Conservation (phyloP, 2,329 filamentous ascomycete genomes). For the Ophiostoma perfectum region DNA sequence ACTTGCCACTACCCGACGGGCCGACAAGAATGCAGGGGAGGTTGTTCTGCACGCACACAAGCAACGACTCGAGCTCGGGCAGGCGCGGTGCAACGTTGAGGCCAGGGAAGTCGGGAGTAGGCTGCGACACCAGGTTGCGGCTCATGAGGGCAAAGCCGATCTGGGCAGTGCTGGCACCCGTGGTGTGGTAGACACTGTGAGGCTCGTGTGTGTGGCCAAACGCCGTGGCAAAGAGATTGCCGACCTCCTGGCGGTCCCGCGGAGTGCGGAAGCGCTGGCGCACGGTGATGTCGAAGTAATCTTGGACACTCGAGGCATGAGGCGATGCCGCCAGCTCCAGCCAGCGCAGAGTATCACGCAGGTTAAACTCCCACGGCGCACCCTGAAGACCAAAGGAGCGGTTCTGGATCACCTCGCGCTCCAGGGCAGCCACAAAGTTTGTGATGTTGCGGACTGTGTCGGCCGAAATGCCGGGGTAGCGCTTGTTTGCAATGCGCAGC, state of each 20-base stretch:
- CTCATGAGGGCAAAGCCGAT: conserved; percentile 69
- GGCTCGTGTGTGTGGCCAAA: conserved; percentile 51
- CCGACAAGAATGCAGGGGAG: conserved; percentile 89
- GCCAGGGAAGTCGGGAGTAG: conserved; percentile 43
- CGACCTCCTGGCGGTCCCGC: conserved; percentile 61
- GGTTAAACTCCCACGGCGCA: conserved; percentile 92
- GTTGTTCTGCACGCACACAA: conserved; percentile 78
- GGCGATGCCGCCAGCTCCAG: conserved; percentile 55
- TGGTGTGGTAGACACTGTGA: conserved; percentile 67
- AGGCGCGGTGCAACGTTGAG: conserved; percentile 54
- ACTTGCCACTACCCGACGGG: conserved; percentile 80
- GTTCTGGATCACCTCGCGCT: conserved; percentile 60
- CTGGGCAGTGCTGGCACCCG: conserved; percentile 63
- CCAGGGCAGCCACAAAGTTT: conserved; percentile 72
- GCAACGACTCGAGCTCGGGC: conserved; percentile 72
- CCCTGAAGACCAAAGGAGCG: conserved; percentile 56
- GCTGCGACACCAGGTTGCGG: conserved; percentile 53
- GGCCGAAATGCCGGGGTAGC: conserved; percentile 60
- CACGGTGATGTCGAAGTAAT: conserved; percentile 79
- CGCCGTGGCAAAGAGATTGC: conserved; percentile 58
- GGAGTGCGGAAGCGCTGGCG: conserved; percentile 77
- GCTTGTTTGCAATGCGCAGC: conserved; percentile 70
- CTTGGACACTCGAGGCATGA: conserved; percentile 41
- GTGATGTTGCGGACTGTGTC: conserved; percentile 64
- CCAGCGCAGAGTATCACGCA: conserved; percentile 88